phyloP scores from a whole-genome alignment of 1,284 basidiomycete species.

The Singerocomus inundabilis region DNA sequence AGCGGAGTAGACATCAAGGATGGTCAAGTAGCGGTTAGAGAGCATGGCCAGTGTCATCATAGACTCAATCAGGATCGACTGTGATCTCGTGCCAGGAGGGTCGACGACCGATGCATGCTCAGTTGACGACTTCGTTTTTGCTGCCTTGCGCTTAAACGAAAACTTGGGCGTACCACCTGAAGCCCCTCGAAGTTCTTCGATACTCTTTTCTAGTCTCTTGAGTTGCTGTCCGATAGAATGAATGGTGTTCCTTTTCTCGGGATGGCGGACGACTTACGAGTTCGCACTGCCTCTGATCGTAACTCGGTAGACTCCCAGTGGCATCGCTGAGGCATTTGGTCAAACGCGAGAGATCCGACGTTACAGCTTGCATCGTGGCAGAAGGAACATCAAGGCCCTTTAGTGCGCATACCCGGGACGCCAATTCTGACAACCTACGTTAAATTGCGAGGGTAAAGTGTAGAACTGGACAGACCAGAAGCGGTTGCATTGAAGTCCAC shows the following conservation, averaged over 20 bases:
- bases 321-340: conserved; percentile 61
- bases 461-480: conserved; percentile 22
- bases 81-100: conserved; percentile 10
- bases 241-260: conserved; percentile 3
- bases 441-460: conserved; percentile 5
- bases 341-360: conserved; percentile 49
- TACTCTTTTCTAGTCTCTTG: conserved; percentile 49
- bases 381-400: conserved; percentile 7
- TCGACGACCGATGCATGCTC: conserved; percentile 7
- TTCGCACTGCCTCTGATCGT: conserved; percentile 73
- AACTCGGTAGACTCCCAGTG: conserved; percentile 60
- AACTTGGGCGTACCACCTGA: conserved; percentile 60
- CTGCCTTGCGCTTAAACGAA: conserved; percentile 62
- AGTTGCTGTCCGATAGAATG: conserved; percentile 49
- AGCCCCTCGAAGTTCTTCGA: conserved; percentile 50
- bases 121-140: conserved; percentile 23
- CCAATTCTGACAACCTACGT: conserved; percentile 26
- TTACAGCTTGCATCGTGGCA: conserved; percentile 38
- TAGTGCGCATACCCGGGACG: conserved; percentile 24
- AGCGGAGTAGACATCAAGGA: conserved; percentile 32
- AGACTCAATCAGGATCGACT: conserved; percentile 30
- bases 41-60: conserved; percentile 39
- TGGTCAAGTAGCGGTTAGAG: conserved; percentile 42
- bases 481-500: conserved; percentile 21
- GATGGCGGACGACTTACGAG: conserved; percentile 43